These are phyloP conservation scores for Rhizophlyctis rosea DNA, from an alignment of 192 early-diverging fungal species.

Conservation along the genomic window DNA sequence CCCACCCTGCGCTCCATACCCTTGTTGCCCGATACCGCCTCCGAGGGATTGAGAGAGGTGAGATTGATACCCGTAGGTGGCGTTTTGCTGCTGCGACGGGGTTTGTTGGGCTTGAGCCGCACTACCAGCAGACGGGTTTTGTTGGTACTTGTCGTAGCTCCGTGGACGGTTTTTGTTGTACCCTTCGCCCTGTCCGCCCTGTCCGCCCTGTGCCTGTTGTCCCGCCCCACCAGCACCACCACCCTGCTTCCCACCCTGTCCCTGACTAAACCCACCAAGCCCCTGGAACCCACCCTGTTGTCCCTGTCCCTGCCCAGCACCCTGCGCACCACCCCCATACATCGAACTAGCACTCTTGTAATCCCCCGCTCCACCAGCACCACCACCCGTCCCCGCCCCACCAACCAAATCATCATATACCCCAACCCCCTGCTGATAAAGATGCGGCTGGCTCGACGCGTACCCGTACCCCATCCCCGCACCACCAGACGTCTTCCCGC, in stretches of 20 bases:
- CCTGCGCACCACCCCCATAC: constrained; percentile 20
- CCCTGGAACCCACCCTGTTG: constrained; percentile 8
- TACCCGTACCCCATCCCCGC: constrained; percentile 1
- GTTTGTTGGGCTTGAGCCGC: too few species aligned
- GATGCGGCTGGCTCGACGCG: constrained; percentile 12
- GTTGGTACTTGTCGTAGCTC: constrained; percentile 28
- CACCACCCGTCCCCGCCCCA: constrained; percentile 8
- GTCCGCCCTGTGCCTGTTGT: background rate
- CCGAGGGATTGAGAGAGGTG: too few species aligned
- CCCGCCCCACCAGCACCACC: background rate
- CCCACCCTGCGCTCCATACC: constrained; percentile 3
- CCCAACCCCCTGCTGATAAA: constrained; percentile 20
- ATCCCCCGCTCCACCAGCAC: constrained; percentile 13
- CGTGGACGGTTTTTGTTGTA: background rate
- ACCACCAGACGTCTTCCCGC: background rate
- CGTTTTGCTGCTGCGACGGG: too few species aligned
- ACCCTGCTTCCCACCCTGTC: background rate
- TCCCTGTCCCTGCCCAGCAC: constrained; percentile 8
- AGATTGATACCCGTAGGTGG: too few species aligned
- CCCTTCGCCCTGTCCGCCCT: background rate
- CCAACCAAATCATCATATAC: constrained; percentile 25
- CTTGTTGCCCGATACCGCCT: too few species aligned
- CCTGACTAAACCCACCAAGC: background rate
- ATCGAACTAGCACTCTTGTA: constrained; percentile 10
- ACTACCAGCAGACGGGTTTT: constrained; percentile 26